Conservation (phyloP, 768 basidiomycete genomes). For the Candolleomyces eurysporus region DNA sequence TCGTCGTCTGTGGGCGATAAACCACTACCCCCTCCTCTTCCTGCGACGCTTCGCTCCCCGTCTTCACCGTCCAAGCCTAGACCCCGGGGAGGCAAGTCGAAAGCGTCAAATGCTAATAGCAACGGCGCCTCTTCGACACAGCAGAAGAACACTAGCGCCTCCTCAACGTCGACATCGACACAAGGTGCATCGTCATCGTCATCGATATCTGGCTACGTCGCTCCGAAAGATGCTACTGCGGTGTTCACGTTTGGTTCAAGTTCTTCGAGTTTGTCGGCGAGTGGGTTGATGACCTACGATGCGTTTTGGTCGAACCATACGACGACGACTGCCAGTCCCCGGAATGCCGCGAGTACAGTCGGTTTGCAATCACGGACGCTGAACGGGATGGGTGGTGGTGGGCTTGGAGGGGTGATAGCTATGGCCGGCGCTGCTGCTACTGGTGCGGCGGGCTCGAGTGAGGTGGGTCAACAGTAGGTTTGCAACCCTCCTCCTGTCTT, state of each 20-base stretch:
- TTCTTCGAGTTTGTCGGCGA: background rate
- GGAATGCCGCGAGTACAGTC: background rate
- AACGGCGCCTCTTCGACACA: background rate
- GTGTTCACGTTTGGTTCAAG: background rate
- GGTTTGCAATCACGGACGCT: too few species aligned
- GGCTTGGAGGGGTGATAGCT: too few species aligned
- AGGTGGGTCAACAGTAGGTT: too few species aligned
- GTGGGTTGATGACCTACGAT: conserved; percentile 7
- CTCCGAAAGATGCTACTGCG: background rate
- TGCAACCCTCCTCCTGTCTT: too few species aligned
- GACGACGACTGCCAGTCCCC: background rate
- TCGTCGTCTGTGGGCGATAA: background rate
- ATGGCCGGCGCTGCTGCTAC: background rate
- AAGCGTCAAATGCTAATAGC: background rate
- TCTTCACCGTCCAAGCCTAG: background rate
- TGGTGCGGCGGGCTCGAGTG: background rate
- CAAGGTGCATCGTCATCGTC: background rate
- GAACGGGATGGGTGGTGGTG: too few species aligned
- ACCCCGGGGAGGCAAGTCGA: background rate
- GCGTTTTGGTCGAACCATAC: conserved; percentile 8
- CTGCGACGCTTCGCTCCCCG: background rate
- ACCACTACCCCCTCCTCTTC: background rate
- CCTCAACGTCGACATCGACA: background rate
- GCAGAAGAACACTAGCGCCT: background rate
- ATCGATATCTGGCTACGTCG: background rate